Evolutionary conservation across 2,329 filamentous ascomycete species (phyloP).

Genomic region (Penicillium verrucosum): DNA sequence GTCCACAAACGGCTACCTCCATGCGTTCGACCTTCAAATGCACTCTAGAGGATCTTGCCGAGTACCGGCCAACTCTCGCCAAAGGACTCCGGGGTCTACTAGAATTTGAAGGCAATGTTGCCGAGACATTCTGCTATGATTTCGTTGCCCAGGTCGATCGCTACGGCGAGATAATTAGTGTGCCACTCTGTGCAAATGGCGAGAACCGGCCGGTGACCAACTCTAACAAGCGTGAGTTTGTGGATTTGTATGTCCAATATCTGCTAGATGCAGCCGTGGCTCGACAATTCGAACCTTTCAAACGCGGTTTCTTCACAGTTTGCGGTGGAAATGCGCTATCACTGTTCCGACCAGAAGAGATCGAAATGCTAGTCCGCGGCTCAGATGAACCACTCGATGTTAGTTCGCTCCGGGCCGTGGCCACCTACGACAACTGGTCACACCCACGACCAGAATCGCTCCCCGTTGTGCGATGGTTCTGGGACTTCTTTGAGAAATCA

Average conservation of each 20-base stretch:
- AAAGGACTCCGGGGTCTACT: slow-evolving; percentile 71
- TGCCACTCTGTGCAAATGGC: slow-evolving; percentile 72
- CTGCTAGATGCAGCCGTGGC: slow-evolving; percentile 73
- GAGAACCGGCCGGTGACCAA: slow-evolving; percentile 77
- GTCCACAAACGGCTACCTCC: slow-evolving; percentile 55
- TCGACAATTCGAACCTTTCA: slow-evolving; percentile 89
- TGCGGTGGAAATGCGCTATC: slow-evolving; percentile 84
- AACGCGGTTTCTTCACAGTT: slow-evolving; percentile 88
- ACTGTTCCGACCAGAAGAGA: slow-evolving; percentile 85
- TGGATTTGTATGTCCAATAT: slow-evolving; percentile 78
- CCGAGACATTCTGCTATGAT: slow-evolving; percentile 74
- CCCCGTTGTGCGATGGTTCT: slow-evolving; percentile 78
- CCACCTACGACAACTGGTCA: slow-evolving; percentile 79
- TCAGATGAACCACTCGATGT: slow-evolving; percentile 83
- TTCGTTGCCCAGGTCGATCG: slow-evolving; percentile 75
- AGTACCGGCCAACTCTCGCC: slow-evolving; percentile 74
- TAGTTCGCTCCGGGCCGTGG: slow-evolving; percentile 68
- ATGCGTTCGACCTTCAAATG: slow-evolving; percentile 61
- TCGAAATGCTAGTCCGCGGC: slow-evolving; percentile 80
- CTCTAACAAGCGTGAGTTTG: slow-evolving; percentile 77
- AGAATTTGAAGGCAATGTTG: slow-evolving; percentile 79
- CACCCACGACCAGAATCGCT: slow-evolving; percentile 54
- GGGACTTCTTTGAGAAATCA: slow-evolving; percentile 71
- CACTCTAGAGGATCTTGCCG: slow-evolving; percentile 75
- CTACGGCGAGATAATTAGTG: slow-evolving; percentile 65